Evolutionary conservation across 2,329 filamentous ascomycete species (phyloP), one percentile per base, ranked within the genome.

Genomic region (Hymenoscyphus fraxineus): DNA sequence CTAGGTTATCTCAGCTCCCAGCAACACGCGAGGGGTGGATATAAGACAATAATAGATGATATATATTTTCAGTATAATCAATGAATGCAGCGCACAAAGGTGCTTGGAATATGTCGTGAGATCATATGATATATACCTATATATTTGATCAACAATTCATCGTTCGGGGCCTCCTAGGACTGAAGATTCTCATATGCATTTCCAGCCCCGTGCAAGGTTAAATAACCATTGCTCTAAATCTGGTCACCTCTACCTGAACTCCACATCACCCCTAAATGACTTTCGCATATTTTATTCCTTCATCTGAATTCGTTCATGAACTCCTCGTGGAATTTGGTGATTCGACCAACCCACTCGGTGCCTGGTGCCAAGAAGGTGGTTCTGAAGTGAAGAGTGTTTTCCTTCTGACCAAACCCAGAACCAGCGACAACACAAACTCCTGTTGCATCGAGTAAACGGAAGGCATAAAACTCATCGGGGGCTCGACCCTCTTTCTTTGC

Each of bases 281-380:
- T 56, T 63, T 35, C 19, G 19, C 35, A 58, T 10, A 40, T 47
- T 58, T 9, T 13, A n/a, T 12, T 39, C n/a, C 31, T 60, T 68
- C 65, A 76, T 71, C 80, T 80, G 70, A 84, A 97, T 83, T 97
- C 86, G 60, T 90, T 84, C 88, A 98, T 91, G 74, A 99, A 99
- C 67, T 90, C 87, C 78, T 88, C 81, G 81, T 99, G 95, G 80
- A 99, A 99, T 78, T 92, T 90, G 71, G 89, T 86, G 71, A 98
- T 92, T 70, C 89, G 85, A 59, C 88, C 87, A 6, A 96, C 88
- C 95, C 95, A 99, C 72, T 97, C 93, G 1, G 94, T 98, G 15
- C 95, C 95, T 0, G 95, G 95, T 0, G 95, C 94, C 51, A 99
- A 81, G 83, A 99, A 99, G 0, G 95, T 99, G 3, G 95, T 99